Conservation (phyloP, 106 monocot species). For the Chionographis japonica region DNA sequence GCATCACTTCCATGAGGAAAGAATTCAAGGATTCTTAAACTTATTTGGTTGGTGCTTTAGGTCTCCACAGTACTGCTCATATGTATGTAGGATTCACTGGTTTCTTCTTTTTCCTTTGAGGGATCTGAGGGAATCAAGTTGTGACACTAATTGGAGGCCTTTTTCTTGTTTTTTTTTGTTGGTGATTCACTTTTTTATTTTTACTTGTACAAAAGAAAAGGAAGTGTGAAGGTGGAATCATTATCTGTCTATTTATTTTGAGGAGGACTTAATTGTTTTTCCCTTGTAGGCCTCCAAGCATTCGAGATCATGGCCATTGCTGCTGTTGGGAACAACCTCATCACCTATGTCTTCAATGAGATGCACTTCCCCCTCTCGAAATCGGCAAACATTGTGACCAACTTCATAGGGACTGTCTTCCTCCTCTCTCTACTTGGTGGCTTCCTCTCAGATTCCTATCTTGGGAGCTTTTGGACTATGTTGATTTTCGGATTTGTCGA, state of each 20-base stretch:
- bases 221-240: too few species aligned
- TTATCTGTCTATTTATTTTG: not conserved
- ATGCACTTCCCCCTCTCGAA: slow-evolving; percentile 84
- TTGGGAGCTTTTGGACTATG: slow-evolving; percentile 97
- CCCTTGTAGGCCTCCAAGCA: slow-evolving; percentile 65
- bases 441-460: slow-evolving; percentile 93
- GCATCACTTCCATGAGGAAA: too few species aligned
- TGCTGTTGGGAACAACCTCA: slow-evolving; percentile 95
- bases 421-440: slow-evolving; percentile 87
- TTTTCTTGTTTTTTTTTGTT: too few species aligned
- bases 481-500: slow-evolving; percentile 86
- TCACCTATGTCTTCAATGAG: slow-evolving; percentile 94
- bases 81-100: too few species aligned
- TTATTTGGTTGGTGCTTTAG: too few species aligned
- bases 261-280: not conserved
- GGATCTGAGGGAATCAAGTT: too few species aligned
- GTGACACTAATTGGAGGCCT: too few species aligned
- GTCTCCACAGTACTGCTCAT: too few species aligned
- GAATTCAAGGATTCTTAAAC: too few species aligned
- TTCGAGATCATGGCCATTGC: slow-evolving; percentile 98
- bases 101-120: too few species aligned
- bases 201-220: too few species aligned
- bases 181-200: too few species aligned
- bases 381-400: slow-evolving; percentile 90
- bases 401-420: slow-evolving; percentile 91